Conservation (phyloP, 805 yeast genomes). For the Yamadazyma nakazawae region DNA sequence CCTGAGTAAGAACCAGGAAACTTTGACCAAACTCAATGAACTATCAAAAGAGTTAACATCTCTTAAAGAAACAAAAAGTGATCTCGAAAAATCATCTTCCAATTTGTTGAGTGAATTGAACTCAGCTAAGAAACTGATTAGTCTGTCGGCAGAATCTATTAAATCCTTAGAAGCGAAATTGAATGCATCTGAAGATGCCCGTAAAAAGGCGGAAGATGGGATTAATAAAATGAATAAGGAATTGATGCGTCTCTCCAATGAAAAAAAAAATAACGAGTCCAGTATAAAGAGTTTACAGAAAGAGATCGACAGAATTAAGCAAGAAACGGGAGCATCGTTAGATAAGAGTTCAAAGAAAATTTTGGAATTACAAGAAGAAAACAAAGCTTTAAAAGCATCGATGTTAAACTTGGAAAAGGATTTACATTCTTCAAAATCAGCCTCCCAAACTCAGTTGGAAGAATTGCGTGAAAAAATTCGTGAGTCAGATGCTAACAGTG, state of each 20-base stretch:
- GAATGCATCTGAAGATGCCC: slow-evolving; percentile 36
- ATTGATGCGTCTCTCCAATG: slow-evolving; percentile 59
- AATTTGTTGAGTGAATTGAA: slow-evolving; percentile 31
- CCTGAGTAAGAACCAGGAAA: slow-evolving; percentile 17
- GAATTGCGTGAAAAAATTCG: slow-evolving; percentile 21
- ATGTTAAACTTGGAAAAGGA: slow-evolving; percentile 21
- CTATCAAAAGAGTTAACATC: slow-evolving; percentile 17
- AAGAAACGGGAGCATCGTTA: slow-evolving; percentile 33
- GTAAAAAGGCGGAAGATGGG: slow-evolving; percentile 75
- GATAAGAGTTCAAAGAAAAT: slow-evolving; percentile 20
- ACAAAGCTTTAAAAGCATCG: slow-evolving; percentile 22
- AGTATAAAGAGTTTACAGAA: slow-evolving; percentile 42
- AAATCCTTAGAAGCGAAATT: slow-evolving; percentile 31
- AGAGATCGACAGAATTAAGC: slow-evolving; percentile 28
- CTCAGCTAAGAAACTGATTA: slow-evolving; percentile 25
- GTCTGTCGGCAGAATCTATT: slow-evolving; percentile 21
- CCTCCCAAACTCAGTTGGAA: slow-evolving; percentile 16
- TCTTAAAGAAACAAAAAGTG: slow-evolving; percentile 29
- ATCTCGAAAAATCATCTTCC: slow-evolving; percentile 27
- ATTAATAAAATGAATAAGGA: slow-evolving; percentile 89
- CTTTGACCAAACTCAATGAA: slow-evolving; percentile 12
- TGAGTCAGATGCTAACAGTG: slow-evolving; percentile 30
- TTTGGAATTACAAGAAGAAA: slow-evolving; percentile 19
- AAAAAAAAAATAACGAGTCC: slow-evolving; percentile 50
- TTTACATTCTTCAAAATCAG: slow-evolving; percentile 17